Percentiles rank a stretch among this genome's conserved stretches.
Conservation (phyloP, 2,329 filamentous ascomycete species). For the Aureobasidium pullulans region DNA sequence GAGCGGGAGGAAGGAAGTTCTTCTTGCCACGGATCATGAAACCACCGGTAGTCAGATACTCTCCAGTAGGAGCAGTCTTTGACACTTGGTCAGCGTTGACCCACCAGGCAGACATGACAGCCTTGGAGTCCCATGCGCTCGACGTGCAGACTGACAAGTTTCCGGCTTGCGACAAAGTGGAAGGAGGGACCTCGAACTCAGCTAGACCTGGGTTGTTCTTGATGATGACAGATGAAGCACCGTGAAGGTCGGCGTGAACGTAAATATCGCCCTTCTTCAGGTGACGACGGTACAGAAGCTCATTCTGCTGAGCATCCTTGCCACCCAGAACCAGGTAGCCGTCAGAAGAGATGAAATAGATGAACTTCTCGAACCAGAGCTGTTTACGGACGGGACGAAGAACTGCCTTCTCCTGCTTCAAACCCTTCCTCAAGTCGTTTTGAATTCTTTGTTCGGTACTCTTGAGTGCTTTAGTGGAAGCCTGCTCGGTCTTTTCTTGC, state of each 20-base stretch:
- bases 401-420: conserved; percentile 88
- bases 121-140: conserved; percentile 91
- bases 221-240: conserved; percentile 77
- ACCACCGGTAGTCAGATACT: conserved; percentile 68
- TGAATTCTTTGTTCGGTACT: conserved; percentile 84
- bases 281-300: conserved; percentile 82
- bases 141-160: conserved; percentile 78
- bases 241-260: conserved; percentile 81
- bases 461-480: conserved; percentile 75
- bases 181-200: conserved; percentile 82
- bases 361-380: conserved; percentile 96
- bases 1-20: conserved; percentile 82
- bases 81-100: conserved; percentile 83
- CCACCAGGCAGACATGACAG: conserved; percentile 95
- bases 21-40: conserved; percentile 83
- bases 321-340: conserved; percentile 85
- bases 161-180: conserved; percentile 85
- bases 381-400: conserved; percentile 74
- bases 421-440: conserved; percentile 73
- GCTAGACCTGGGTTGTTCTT: conserved; percentile 75
- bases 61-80: conserved; percentile 72
- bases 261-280: conserved; percentile 86
- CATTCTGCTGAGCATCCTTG: conserved; percentile 81
- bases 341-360: conserved; percentile 92
- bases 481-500: conserved; percentile 75